Evolutionary conservation across 129 eudicot species (phyloP).

Genomic region (Arctium lappa): DNA sequence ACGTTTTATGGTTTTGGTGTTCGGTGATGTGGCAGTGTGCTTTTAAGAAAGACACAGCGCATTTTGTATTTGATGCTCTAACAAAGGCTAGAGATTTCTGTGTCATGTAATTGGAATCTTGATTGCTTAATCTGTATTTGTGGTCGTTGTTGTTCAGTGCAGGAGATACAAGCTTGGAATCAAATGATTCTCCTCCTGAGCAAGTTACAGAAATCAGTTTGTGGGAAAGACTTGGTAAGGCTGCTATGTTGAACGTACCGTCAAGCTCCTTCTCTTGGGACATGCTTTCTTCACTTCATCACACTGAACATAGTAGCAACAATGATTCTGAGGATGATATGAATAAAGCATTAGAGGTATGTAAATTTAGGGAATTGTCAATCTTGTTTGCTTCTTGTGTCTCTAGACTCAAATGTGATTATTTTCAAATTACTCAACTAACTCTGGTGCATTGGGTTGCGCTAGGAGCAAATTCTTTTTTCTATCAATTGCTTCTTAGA

Average conservation of each 20-base stretch:
- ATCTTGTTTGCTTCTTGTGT: neutral
- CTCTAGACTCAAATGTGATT: neutral
- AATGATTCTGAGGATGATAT: constrained; percentile 89
- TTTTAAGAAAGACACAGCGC: neutral
- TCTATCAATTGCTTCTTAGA: too few species aligned
- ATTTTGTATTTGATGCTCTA: too few species aligned
- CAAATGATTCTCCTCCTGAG: constrained; percentile 41
- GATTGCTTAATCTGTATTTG: neutral
- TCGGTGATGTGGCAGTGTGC: neutral
- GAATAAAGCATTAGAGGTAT: constrained; percentile 84
- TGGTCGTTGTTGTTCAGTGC: constrained; percentile 49
- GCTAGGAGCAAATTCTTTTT: neutral
- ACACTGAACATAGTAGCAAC: constrained; percentile 84
- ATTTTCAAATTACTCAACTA: neutral
- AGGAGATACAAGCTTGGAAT: constrained; percentile 48
- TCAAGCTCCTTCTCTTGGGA: too few species aligned
- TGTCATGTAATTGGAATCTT: constrained; percentile 3
- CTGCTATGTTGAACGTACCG: too few species aligned
- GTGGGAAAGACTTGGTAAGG: too few species aligned
- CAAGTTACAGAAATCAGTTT: too few species aligned
- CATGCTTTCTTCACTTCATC: too few species aligned
- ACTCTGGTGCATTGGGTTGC: neutral
- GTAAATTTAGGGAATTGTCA: too few species aligned
- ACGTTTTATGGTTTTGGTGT: too few species aligned
- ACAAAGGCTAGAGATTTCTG: constrained; percentile 3